These are phyloP conservation scores for Beauveria asiatica DNA, from an alignment of 2,329 filamentous ascomycete genomes.

Conservation along the genomic window DNA sequence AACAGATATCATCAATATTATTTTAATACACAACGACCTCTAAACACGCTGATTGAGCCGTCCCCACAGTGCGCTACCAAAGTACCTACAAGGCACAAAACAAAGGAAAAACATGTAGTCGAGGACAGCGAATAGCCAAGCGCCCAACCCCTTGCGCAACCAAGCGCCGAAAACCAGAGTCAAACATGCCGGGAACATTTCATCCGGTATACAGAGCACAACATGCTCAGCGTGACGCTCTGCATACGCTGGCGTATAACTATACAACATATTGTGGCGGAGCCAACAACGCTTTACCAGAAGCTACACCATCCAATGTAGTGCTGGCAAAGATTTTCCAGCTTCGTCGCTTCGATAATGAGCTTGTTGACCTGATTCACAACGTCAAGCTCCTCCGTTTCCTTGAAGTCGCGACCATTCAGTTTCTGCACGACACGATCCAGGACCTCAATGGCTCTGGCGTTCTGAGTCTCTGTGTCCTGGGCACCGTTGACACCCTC, in stretches of 20 bases:
- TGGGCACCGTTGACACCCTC: slow-evolving; percentile 22
- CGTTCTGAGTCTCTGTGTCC: slow-evolving; percentile 79
- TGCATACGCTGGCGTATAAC: background rate
- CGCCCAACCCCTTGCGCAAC: background rate
- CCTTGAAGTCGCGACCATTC: slow-evolving; percentile 86
- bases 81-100: background rate
- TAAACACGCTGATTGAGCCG: background rate
- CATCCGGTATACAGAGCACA: too few species aligned
- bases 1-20: background rate
- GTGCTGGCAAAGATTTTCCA: slow-evolving; percentile 97
- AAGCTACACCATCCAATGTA: slow-evolving; percentile 99
- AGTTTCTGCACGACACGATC: slow-evolving; percentile 91
- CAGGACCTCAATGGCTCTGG: slow-evolving; percentile 82
- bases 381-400: slow-evolving; percentile 73
- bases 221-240: background rate
- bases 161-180: background rate
- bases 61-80: background rate
- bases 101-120: background rate
- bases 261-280: background rate
- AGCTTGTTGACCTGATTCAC: slow-evolving; percentile 89
- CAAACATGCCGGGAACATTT: too few species aligned
- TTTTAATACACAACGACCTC: background rate
- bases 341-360: slow-evolving; percentile 87
- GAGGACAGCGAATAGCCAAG: too few species aligned
- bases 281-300: slow-evolving; percentile 50